Evolutionary conservation across 192 early-diverging fungal species (phyloP).

Genomic region (Coemansia sp.): DNA sequence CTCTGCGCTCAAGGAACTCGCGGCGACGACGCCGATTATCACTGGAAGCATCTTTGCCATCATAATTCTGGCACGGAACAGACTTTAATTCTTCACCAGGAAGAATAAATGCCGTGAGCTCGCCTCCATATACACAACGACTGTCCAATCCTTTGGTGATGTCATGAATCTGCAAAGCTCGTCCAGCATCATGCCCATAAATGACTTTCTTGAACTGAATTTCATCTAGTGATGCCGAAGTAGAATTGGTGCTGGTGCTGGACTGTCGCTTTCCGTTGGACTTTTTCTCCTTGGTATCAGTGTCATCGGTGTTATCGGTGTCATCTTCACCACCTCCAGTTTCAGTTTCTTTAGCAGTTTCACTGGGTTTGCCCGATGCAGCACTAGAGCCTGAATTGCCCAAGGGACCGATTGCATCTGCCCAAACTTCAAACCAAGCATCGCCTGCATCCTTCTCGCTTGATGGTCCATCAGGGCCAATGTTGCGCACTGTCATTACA

Average conservation of each 20-base stretch:
- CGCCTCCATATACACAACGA: constrained; percentile 67
- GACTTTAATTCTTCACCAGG: constrained; percentile 33
- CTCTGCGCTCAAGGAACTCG: background rate
- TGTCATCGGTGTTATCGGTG: background rate
- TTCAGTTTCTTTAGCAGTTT: background rate
- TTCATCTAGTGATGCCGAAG: constrained; percentile 10
- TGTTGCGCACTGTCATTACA: constrained; percentile 63
- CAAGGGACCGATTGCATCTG: constrained; percentile 38
- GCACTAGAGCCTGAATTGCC: background rate
- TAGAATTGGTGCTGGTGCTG: background rate
- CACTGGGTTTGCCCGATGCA: background rate
- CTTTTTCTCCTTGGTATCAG: background rate
- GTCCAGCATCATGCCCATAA: constrained; percentile 71
- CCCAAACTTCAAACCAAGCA: constrained; percentile 45
- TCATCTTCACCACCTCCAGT: too few relatives aligned
- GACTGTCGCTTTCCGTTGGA: background rate
- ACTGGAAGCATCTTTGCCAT: background rate
- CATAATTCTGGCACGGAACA: constrained; percentile 19
- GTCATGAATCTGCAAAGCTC: constrained; percentile 57
- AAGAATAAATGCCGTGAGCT: constrained; percentile 62
- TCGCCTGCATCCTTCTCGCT: constrained; percentile 18
- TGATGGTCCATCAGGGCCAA: constrained; percentile 12
- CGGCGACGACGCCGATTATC: background rate
- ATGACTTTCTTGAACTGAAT: constrained; percentile 49
- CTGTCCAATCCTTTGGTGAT: constrained; percentile 67